A percentile compares a stretch with the other conserved stretches of the same genome.
These are phyloP conservation scores for Leccinum griseonigrum DNA, from an alignment of 1,284 basidiomycete species.

Conservation along the genomic window DNA sequence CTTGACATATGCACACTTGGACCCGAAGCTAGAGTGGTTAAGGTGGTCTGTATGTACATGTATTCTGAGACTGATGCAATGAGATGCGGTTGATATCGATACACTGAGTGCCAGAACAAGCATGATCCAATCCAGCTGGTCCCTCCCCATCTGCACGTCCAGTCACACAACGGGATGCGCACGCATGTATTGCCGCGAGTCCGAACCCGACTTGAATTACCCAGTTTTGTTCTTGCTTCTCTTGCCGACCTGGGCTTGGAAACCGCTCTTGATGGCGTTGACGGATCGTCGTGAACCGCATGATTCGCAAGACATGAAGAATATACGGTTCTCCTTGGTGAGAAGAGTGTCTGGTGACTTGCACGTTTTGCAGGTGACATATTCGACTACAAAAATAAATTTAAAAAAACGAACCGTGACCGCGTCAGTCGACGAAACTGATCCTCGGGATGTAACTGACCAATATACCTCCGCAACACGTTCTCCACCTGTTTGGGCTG, in stretches of 20 bases:
- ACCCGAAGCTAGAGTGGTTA: neutral
- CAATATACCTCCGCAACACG: conserved; percentile 94
- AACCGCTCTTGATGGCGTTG: conserved; percentile 97
- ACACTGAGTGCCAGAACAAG: conserved; percentile 8
- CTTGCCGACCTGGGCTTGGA: conserved; percentile 94
- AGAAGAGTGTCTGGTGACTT: conserved; percentile 97
- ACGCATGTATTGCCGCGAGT: neutral
- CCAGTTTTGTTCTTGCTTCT: conserved; percentile 59
- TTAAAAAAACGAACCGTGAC: neutral
- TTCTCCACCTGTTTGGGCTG: conserved; percentile 99
- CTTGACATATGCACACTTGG: conserved; percentile 13
- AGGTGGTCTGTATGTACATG: conserved; percentile 9
- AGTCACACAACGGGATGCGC: neutral
- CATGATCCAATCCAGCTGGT: conserved; percentile 1
- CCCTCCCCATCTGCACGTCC: conserved; percentile 4
- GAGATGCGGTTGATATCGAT: conserved; percentile 10
- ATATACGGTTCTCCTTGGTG: conserved; percentile 97
- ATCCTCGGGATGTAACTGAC: conserved; percentile 43
- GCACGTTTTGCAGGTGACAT: conserved; percentile 99
- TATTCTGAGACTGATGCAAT: conserved; percentile 22
- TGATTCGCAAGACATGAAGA: conserved; percentile 97
- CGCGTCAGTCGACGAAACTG: neutral
- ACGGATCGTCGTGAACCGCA: conserved; percentile 93
- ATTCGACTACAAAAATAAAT: conserved; percentile 69
- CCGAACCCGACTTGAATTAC: conserved; percentile 7